These are phyloP conservation scores for Pyracantha coccinea DNA, from an alignment of 331 rosid genomes.

Conservation along the genomic window DNA sequence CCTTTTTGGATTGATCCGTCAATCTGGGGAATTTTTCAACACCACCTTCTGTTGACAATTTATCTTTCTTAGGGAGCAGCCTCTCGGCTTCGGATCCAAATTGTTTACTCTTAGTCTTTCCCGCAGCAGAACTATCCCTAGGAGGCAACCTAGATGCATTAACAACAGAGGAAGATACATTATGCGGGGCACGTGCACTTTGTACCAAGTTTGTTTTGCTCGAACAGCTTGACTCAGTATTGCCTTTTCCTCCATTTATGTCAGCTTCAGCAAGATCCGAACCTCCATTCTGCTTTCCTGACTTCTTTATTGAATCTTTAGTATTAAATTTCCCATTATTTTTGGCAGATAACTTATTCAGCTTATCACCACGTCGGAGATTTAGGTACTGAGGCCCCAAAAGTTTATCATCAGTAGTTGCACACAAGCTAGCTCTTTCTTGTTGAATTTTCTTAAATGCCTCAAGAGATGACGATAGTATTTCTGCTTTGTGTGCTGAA, in stretches of 20 bases:
- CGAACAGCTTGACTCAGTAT: conserved; percentile 27
- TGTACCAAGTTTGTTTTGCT: conserved; percentile 30
- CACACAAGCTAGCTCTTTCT: conserved; percentile 61
- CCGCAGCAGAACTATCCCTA: conserved; percentile 41
- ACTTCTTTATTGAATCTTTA: conserved; percentile 31
- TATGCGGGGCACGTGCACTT: conserved; percentile 38
- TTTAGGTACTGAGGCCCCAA: conserved; percentile 29
- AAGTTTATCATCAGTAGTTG: conserved; percentile 32
- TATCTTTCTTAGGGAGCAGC: conserved; percentile 53
- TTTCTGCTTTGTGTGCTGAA: conserved; percentile 96
- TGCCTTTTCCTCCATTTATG: conserved; percentile 28
- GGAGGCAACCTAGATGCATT: conserved; percentile 48
- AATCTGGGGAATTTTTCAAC: conserved; percentile 48
- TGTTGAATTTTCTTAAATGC: conserved; percentile 91
- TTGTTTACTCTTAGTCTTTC: conserved; percentile 56
- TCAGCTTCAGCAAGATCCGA: conserved; percentile 32
- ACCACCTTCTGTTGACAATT: conserved; percentile 33
- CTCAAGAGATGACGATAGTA: conserved; percentile 92
- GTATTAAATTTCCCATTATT: conserved; percentile 23
- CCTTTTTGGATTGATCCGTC: conserved; percentile 44
- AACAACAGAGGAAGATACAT: conserved; percentile 25
- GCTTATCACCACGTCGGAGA: conserved; percentile 31
- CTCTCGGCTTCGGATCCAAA: conserved; percentile 56
- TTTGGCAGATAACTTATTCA: conserved; percentile 19
- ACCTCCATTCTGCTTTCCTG: conserved; percentile 34